Base-by-base conservation (phyloP, 2,329 filamentous ascomycete species). In the Moelleriella libera region DNA sequence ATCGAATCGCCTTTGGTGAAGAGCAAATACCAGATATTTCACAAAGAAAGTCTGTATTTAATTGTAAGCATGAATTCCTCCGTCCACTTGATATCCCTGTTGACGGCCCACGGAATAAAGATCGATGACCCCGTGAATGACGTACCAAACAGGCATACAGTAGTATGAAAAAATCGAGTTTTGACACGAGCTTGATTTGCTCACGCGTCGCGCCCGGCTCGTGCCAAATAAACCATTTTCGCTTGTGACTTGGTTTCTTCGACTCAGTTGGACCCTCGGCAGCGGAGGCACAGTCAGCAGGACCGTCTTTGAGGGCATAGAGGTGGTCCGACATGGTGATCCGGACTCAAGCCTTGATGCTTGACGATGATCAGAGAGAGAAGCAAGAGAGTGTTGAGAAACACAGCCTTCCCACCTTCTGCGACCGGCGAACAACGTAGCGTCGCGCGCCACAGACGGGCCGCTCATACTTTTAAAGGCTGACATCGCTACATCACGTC, bases 111-210 rank as follows among this genome's bases (percentile, higher is more conserved):
- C 8, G 32, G 12, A 9, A 12, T 4, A 8, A 37, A 12, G 32
- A 37, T 37, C 8, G 12, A 42, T 14, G 9, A 3, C 9, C 21
- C 3, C 34, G 34, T 39, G n/a, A n/a, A 11, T 11, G 41, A 42
- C 41, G 14, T 14, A 42, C 41, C 41, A 42, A n/a, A 42, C 41
- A 42, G 14, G 41, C 21, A 14, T 42, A 30, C 10, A 39, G 31
- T 45, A 66, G 37, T 6, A 75, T 61, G 49, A 72, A 74, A 55
- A 66, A 68, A 53, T 75, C 72, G 30, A 74, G 64, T 55, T 75
- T 75, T 47, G 67, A 60, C 14, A 73, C 62, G 8, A 76, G 64
- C 41, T 58, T 61, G 48, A 68, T 68, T 54, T 75, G 68, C 50
- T 63, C 60, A 2, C 56, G 57, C 8, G 59, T 62, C 0, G 65